Evolutionary conservation across 371 early-diverging fungal species (phyloP), one percentile per base, ranked within the genome.

Genomic region (Lichtheimia ramosa): DNA sequence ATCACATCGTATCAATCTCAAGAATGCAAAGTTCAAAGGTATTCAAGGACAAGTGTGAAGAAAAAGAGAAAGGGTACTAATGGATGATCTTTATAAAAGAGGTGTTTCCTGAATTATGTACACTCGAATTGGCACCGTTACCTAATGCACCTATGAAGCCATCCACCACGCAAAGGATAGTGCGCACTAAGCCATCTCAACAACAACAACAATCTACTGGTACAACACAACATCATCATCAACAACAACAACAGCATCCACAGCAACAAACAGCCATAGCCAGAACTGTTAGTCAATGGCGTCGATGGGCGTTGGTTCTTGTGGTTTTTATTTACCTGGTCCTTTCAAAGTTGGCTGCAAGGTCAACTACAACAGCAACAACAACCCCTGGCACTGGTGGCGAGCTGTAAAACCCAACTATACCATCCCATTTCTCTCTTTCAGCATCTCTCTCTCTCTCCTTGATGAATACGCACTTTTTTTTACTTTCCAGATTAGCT

Each of bases 1-100:
- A 60, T 94, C 94, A n/a, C 92, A 92, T 63, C 69, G 68, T 48
- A 88, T 83, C 76, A 97, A 97, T 63, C 56, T 91, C 46, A 73
- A 69, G 21, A 91, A 88, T 63, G 71, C 74, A 21, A 82, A 84
- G 63, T 96, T 95, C 70, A 82, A 79, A 86, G 90, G 91, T 87
- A n/a, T 6, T 21, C n/a, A 54, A 14, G 10, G 6, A 12, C 7
- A 28, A 18, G 34, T n/a, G 20, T 13, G 40, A 16, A 18, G 13
- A 25, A 43, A 56, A 51, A 13, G 25, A 52, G 24, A 14, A 14
- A 50, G 23, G 20, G 5, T 12, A 18, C 0, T 46, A 2, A 16
- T 14, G 39, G 15, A 56, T 27, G 27, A 39, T 46, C 43, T 24
- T 42, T 53, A 41, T 14, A 54, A 48, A 70, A 83, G 92, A 87